Percentiles rank a stretch among this genome's conserved stretches.
Evolutionary conservation across 73 alveolate genomes (phyloP).

Genomic region (Paramecium bursaria): DNA sequence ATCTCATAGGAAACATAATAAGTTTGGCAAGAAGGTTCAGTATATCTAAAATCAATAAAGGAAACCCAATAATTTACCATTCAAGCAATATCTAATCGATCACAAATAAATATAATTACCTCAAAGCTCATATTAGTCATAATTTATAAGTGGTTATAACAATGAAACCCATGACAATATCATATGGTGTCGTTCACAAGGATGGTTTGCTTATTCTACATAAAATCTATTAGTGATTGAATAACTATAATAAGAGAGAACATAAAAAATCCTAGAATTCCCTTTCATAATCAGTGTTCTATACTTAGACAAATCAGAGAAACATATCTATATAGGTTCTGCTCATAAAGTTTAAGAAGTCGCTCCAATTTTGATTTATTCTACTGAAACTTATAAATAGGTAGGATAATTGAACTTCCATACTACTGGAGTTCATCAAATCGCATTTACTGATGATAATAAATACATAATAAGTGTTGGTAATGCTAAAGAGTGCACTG

Average conservation of each 20-base stretch:
- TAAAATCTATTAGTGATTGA: constrained; percentile 49
- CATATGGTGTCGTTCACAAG: constrained; percentile 57
- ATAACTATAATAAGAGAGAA: constrained; percentile 26
- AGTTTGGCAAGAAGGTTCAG: neutral
- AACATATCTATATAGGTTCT: constrained; percentile 52
- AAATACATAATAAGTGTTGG: constrained; percentile 61
- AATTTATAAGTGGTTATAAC: constrained; percentile 54
- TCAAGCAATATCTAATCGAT: neutral
- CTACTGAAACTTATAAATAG: constrained; percentile 38
- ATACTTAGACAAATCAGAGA: constrained; percentile 43
- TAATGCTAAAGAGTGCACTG: constrained; percentile 66
- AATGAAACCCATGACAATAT: constrained; percentile 67
- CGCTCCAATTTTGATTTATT: constrained; percentile 59
- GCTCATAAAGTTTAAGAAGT: constrained; percentile 50
- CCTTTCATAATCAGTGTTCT: constrained; percentile 47
- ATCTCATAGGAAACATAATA: neutral
- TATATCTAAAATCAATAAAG: neutral
- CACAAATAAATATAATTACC: neutral
- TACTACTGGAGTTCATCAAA: constrained; percentile 64
- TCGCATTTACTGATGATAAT: constrained; percentile 46
- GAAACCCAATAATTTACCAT: constrained; percentile 8
- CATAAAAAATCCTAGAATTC: constrained; percentile 41
- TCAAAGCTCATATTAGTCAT: neutral
- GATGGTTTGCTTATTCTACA: constrained; percentile 67
- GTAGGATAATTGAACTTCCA: constrained; percentile 49